These are phyloP conservation scores for Metschnikowia gelsemii DNA, from an alignment of 805 yeast species.

Conservation along the genomic window DNA sequence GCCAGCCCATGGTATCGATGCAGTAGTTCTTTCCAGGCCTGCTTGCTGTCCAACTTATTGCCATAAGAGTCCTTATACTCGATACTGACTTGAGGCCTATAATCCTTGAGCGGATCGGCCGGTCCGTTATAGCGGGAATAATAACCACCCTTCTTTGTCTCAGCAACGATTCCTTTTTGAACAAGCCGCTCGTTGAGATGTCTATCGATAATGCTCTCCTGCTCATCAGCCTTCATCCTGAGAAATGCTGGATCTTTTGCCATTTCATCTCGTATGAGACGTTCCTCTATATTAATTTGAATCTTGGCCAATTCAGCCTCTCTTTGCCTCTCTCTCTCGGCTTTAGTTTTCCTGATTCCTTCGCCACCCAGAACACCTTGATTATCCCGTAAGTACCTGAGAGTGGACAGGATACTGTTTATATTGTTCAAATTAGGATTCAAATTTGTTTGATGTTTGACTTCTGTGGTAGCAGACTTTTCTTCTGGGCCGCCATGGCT, in stretches of 20 bases:
- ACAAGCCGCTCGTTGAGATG: conserved; percentile 31
- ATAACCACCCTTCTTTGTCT: conserved; percentile 12
- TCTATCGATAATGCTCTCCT: conserved; percentile 26
- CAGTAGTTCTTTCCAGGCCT: conserved; percentile 75
- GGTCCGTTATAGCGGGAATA: conserved; percentile 9
- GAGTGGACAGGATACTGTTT: conserved; percentile 16
- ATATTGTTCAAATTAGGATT: conserved; percentile 2
- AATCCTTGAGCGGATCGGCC: conserved; percentile 24
- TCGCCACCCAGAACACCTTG: not conserved
- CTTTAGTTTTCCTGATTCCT: conserved; percentile 9
- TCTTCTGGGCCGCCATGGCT: too few relatives aligned
- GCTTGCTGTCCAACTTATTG: conserved; percentile 54
- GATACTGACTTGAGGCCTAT: conserved; percentile 51
- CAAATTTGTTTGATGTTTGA: not conserved
- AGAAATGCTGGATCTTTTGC: conserved; percentile 26
- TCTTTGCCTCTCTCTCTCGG: conserved; percentile 25
- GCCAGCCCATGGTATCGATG: conserved; percentile 72
- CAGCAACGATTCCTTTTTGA: conserved; percentile 26
- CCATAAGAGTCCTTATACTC: conserved; percentile 68
- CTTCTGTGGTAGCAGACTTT: too few relatives aligned
- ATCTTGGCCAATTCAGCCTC: conserved; percentile 32
- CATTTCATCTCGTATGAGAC: conserved; percentile 32
- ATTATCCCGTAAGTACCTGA: conserved; percentile 16
- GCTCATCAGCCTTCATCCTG: conserved; percentile 30
- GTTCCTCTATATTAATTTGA: conserved; percentile 33